Percentiles rank a stretch among this genome's conserved stretches.
Conservation (phyloP, 257 asterid genomes). For the Nicotiana tabacum region DNA sequence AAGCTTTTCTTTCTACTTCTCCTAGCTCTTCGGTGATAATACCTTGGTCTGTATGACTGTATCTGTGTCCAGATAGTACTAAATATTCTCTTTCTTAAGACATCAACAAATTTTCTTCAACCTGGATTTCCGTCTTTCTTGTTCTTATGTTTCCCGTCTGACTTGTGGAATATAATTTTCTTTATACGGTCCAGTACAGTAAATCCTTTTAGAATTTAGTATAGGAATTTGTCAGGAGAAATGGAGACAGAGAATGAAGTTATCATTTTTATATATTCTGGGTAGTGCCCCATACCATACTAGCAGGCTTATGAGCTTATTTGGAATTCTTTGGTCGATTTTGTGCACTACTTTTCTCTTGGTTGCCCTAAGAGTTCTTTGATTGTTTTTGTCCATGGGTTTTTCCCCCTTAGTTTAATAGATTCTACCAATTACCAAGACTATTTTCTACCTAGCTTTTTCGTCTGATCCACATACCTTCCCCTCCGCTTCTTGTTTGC, state of each 20-base stretch:
- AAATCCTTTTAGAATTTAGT: neutral
- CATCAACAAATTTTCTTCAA: too few species aligned
- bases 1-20: neutral
- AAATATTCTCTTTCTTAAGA: too few species aligned
- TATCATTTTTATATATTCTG: neutral
- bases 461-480: neutral
- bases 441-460: neutral
- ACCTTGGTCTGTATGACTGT: too few species aligned
- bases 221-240: neutral
- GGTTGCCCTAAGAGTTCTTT: neutral
- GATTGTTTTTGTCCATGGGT: neutral
- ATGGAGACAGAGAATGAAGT: neutral
- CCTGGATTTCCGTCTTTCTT: too few species aligned
- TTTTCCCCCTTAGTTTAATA: neutral
- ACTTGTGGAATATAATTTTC: too few species aligned
- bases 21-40: neutral
- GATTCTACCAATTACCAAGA: neutral
- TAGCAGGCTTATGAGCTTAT: neutral
- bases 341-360: neutral
- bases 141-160: neutral
- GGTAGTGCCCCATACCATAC: neutral
- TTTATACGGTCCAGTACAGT: neutral
- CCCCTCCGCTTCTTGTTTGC: neutral
- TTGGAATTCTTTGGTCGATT: neutral
- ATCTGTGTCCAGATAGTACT: too few species aligned